phyloP scores from a whole-genome alignment of 1,284 basidiomycete species.

The Ustilago lituana region DNA sequence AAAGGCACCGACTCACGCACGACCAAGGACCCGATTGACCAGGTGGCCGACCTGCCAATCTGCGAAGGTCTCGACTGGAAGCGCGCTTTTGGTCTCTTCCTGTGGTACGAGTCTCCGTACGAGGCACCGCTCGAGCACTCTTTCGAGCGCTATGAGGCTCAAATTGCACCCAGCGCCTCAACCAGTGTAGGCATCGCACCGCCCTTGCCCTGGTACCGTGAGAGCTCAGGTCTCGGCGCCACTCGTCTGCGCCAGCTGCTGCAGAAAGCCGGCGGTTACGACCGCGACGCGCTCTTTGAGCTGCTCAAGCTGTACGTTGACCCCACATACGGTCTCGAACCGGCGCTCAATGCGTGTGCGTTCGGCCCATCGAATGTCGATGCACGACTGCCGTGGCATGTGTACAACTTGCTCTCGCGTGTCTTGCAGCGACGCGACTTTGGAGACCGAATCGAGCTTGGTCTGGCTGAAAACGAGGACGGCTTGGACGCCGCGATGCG shows the following conservation, averaged over 20 bases:
- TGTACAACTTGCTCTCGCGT: constrained; percentile 86
- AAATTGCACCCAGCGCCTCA: constrained; percentile 51
- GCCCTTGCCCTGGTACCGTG: constrained; percentile 65
- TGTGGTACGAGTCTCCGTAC: constrained; percentile 86
- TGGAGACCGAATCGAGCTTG: constrained; percentile 74
- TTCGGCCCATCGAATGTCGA: constrained; percentile 81
- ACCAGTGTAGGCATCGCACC: constrained; percentile 51
- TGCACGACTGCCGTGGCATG: constrained; percentile 88
- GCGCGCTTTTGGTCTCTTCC: constrained; percentile 84
- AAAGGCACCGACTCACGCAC: constrained; percentile 70
- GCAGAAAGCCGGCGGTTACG: constrained; percentile 44
- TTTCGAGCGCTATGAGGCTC: constrained; percentile 75
- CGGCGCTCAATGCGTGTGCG: constrained; percentile 74
- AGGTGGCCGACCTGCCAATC: constrained; percentile 76
- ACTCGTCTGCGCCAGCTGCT: constrained; percentile 49
- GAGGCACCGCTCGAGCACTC: constrained; percentile 79
- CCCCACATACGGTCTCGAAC: constrained; percentile 70
- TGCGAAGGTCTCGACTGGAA: constrained; percentile 92
- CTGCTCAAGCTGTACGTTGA: constrained; percentile 81
- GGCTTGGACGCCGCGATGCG: constrained; percentile 64
- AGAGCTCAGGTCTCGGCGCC: constrained; percentile 54
- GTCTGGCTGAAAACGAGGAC: no score
- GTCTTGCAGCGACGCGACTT: constrained; percentile 86
- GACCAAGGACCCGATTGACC: constrained; percentile 72
- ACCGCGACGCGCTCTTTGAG: constrained; percentile 79